Percentiles rank a stretch among this genome's conserved stretches.
These are phyloP conservation scores for Ganoderma sinense DNA, from an alignment of 1,284 basidiomycete genomes.

Conservation along the genomic window DNA sequence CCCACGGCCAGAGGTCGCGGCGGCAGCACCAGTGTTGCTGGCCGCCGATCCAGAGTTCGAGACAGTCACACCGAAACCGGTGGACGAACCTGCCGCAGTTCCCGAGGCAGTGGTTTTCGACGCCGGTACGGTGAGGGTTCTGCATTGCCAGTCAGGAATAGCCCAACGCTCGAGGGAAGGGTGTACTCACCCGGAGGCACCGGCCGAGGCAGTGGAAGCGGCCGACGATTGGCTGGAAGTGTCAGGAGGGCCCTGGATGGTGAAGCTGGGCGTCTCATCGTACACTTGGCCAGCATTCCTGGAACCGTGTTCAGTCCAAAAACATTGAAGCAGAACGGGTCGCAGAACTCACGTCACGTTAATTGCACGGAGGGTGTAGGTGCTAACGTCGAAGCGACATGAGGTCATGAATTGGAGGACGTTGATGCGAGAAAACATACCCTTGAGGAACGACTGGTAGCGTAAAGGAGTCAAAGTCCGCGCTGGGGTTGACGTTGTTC, in stretches of 20 bases:
- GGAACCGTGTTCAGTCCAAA: not conserved
- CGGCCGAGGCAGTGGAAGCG: constrained; percentile 23
- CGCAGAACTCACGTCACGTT: constrained; percentile 46
- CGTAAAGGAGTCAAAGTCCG: constrained; percentile 45
- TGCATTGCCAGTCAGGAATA: not conserved
- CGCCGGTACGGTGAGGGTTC: constrained; percentile 19
- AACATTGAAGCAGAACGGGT: no score
- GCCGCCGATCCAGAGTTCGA: constrained; percentile 11
- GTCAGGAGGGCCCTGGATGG: constrained; percentile 42
- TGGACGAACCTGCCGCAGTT: not conserved
- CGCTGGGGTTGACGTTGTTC: constrained; percentile 58
- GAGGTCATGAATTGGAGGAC: not conserved
- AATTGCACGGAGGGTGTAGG: constrained; percentile 61
- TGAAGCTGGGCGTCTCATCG: constrained; percentile 51
- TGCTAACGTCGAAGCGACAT: constrained; percentile 32
- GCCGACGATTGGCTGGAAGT: constrained; percentile 31
- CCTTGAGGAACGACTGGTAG: constrained; percentile 59
- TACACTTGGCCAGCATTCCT: constrained; percentile 59
- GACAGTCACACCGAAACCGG: constrained; percentile 32
- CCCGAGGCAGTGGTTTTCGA: not conserved
- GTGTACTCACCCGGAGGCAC: constrained; percentile 14
- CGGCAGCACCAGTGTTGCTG: constrained; percentile 9
- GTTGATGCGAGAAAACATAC: constrained; percentile 46
- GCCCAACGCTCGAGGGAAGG: no score
- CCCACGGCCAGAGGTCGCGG: constrained; percentile 15